Base-by-base conservation (phyloP, 1,284 basidiomycete genomes). In the Trichosporon inkin region DNA sequence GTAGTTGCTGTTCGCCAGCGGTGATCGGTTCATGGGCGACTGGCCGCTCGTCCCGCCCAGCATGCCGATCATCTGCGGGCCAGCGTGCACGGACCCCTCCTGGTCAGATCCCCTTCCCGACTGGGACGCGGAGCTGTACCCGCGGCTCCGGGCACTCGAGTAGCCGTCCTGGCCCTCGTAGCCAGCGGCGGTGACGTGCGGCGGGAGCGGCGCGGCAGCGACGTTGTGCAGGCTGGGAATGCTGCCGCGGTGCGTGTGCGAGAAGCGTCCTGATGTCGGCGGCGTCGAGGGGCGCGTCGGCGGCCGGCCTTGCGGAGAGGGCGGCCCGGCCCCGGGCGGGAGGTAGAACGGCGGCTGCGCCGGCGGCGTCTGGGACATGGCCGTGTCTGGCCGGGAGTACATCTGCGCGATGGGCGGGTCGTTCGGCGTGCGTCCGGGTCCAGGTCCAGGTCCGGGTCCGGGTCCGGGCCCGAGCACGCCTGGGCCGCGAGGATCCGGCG, bases 161-260 rank as follows among this genome's bases (percentile, higher is more conserved):
- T 67, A 65, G 7, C 67, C 68, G 47, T 69, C 65, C 24, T 35
- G 67, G 22, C 22, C 51, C 8, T 32, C 34, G 36, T 53, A 57
- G 32, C 58, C 47, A 53, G 49, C 53, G 41, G 51, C 19, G 54
- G 61, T 24, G 20, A 49, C 54, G 35, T 52, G 62, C 39, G 41
- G 66, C 55, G 47, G 66, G 62, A 38, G 63, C 37, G 28, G 28
- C 28, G n/a, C 57, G 53, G 53, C 62, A 65, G 20, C 60, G 61
- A 38, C 68, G 57, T 61, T 71, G 44, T 49, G 44, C 44, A 49
- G 16, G 64, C 51, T 69, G 53, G 19, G 64, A 7, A 63, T 20
- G 49, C 62, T 59, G 22, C 37, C 24, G 37, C 56, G 57, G 14
- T 41, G 54, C 36, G 63, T 38, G 54, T 61, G 62, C 16, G 53